These are phyloP conservation scores for Citrus sp. DNA, from an alignment of 345 rosid species.

Conservation along the genomic window DNA sequence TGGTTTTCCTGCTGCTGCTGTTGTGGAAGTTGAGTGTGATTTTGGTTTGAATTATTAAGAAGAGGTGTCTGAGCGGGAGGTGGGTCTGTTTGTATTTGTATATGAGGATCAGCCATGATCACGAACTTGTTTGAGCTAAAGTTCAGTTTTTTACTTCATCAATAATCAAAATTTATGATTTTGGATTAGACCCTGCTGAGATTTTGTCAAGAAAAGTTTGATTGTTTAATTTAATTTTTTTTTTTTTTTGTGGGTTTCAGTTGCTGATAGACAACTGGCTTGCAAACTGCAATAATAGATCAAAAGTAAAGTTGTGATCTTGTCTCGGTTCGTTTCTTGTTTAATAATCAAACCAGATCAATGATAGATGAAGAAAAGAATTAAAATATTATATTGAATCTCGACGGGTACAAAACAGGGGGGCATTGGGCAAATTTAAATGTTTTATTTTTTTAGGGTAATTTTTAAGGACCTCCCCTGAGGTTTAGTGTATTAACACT, in stretches of 20 bases:
- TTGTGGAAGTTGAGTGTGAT: slow-evolving; percentile 7
- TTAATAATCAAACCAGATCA: background rate
- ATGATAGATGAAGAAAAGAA: background rate
- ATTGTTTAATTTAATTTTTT: too few species aligned
- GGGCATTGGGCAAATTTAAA: background rate
- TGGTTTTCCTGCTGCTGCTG: background rate
- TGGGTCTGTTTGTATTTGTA: slow-evolving; percentile 2
- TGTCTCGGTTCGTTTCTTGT: background rate
- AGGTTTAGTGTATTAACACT: too few species aligned
- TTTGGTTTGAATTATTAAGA: slow-evolving; percentile 34
- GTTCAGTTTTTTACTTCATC: background rate
- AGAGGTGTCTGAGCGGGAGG: slow-evolving; percentile 43
- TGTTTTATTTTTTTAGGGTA: too few species aligned
- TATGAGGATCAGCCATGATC: slow-evolving; percentile 44
- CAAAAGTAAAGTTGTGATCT: background rate
- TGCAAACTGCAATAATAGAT: background rate
- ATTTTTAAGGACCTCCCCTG: too few species aligned
- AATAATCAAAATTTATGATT: background rate
- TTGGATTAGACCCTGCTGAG: background rate
- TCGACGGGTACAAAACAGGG: background rate
- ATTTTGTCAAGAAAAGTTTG: background rate
- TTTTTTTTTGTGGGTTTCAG: background rate
- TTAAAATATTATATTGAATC: background rate
- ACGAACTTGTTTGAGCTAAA: background rate
- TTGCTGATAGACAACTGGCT: background rate